These are phyloP conservation scores for Apiospora malaysiana DNA, from an alignment of 2,329 filamentous ascomycete species.

Conservation along the genomic window DNA sequence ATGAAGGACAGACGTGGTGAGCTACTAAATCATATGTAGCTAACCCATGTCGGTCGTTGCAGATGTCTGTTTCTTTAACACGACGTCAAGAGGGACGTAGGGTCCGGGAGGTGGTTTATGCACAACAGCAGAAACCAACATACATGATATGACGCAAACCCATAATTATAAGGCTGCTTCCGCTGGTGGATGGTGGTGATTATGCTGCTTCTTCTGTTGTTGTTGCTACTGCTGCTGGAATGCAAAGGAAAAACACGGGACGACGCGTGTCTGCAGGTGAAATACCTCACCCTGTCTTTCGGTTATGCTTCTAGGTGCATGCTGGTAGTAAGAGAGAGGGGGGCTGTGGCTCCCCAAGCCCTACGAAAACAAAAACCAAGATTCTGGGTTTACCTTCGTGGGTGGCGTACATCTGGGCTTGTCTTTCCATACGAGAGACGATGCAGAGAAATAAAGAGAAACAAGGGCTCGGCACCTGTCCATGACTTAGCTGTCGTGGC, in stretches of 20 bases:
- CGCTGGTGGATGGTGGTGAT: not conserved
- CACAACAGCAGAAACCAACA: constrained; percentile 2
- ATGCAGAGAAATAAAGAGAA: not conserved
- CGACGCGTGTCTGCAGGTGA: constrained; percentile 16
- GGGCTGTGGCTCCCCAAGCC: not conserved
- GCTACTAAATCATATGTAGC: not conserved
- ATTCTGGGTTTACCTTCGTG: constrained; percentile 11
- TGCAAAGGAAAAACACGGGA: not conserved
- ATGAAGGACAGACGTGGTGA: not conserved
- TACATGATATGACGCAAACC: constrained; percentile 3
- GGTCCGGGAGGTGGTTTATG: not conserved
- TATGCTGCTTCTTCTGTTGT: not conserved
- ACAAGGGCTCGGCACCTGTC: not conserved
- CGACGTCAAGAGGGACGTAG: not conserved
- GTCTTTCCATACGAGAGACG: not conserved
- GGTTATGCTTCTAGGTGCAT: constrained; percentile 13
- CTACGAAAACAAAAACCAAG: constrained; percentile 11
- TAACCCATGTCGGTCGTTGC: constrained; percentile 1
- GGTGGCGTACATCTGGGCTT: not conserved
- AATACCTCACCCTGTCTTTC: constrained; percentile 11
- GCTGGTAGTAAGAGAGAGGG: not conserved
- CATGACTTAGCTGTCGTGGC: constrained; percentile 7
- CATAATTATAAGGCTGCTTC: constrained; percentile 13
- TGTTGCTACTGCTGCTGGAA: not conserved
- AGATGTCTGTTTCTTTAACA: not conserved